Evolutionary conservation across 176 grass and related monocot genomes (phyloP).

Genomic region (Rhynchospora tenuis): DNA sequence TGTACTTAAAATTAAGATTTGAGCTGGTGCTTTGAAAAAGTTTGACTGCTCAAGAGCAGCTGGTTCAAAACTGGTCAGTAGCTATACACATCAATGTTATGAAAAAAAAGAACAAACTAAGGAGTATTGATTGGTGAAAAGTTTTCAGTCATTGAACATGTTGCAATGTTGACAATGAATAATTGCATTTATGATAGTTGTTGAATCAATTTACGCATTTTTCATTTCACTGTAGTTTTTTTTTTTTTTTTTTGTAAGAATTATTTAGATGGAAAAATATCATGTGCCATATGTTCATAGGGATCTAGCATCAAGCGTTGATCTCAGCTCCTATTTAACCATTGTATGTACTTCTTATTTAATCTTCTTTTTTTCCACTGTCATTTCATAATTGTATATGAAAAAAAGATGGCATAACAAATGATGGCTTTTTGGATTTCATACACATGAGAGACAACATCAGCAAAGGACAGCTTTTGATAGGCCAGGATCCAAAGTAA

Average conservation of each 20-base stretch:
- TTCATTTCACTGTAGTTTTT: slow-evolving; percentile 50
- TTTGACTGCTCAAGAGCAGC: not conserved
- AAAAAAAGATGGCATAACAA: slow-evolving; percentile 12
- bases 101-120: too few species aligned
- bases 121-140: too few species aligned
- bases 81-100: not conserved
- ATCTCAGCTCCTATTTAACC: slow-evolving; percentile 82
- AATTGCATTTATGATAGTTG: not conserved
- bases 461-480: slow-evolving; percentile 35
- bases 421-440: slow-evolving; percentile 13
- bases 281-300: slow-evolving; percentile 95
- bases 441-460: slow-evolving; percentile 53
- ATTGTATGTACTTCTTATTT: slow-evolving; percentile 39
- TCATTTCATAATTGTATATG: not conserved
- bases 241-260: slow-evolving; percentile 91
- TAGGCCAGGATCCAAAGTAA: slow-evolving; percentile 69
- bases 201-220: not conserved
- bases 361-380: not conserved
- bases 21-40: not conserved
- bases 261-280: slow-evolving; percentile 92
- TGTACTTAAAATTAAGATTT: not conserved
- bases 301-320: slow-evolving; percentile 73
- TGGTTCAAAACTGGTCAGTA: not conserved
- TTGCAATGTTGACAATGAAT: not conserved
- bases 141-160: too few species aligned